phyloP scores from a whole-genome alignment of 345 rosid genomes.

The Cardamine resedifolia region DNA sequence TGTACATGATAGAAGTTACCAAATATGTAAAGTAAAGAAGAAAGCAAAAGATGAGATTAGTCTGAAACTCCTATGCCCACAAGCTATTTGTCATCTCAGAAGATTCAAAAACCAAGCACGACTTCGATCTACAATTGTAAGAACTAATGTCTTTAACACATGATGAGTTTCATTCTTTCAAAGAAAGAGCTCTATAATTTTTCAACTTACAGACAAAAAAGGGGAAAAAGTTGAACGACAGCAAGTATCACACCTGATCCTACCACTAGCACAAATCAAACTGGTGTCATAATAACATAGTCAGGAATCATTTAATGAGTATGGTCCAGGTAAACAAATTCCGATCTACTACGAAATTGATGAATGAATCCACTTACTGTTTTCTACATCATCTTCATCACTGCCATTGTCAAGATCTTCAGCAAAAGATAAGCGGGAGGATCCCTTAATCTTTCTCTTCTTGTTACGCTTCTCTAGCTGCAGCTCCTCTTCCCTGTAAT shows the following conservation, averaged over 20 bases:
- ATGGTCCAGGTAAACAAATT: background rate
- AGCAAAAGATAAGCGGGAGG: slow-evolving; percentile 76
- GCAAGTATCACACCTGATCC: background rate
- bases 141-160: background rate
- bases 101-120: slow-evolving; percentile 15
- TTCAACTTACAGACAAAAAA: background rate
- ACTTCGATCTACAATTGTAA: background rate
- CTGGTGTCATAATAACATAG: background rate
- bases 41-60: background rate
- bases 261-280: background rate
- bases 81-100: slow-evolving; percentile 19
- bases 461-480: slow-evolving; percentile 85
- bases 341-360: background rate
- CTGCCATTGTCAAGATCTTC: slow-evolving; percentile 80
- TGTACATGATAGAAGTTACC: background rate
- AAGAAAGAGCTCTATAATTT: background rate
- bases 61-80: background rate
- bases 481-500: slow-evolving; percentile 82
- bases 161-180: background rate
- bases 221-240: background rate
- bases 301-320: background rate
- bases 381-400: slow-evolving; percentile 66
- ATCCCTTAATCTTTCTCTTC: slow-evolving; percentile 79
- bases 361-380: slow-evolving; percentile 43
- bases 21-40: background rate